Conservation (phyloP, 345 rosid genomes). For the Dipteronia dyeriana region DNA sequence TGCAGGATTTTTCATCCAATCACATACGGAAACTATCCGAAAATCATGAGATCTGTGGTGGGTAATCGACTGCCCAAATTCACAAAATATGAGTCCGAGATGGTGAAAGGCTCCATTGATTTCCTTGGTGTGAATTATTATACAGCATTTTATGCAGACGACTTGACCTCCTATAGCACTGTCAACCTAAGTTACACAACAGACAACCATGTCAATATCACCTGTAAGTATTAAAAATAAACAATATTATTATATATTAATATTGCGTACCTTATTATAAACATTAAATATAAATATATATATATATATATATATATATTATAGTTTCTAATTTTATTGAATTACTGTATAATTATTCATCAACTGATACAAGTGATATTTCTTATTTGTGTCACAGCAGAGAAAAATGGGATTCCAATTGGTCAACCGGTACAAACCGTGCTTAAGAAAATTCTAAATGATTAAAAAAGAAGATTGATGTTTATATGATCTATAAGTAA, state of each 20-base stretch:
- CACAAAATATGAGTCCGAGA: slow-evolving; percentile 45
- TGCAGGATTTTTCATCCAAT: slow-evolving; percentile 54
- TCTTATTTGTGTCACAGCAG: slow-evolving; percentile 22
- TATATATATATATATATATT: too few relatives aligned
- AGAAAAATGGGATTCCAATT: slow-evolving; percentile 42
- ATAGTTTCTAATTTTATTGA: too few relatives aligned
- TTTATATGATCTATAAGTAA: not conserved
- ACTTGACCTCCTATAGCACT: slow-evolving; percentile 19
- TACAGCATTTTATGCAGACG: slow-evolving; percentile 41
- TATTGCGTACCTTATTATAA: too few relatives aligned
- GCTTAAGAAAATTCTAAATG: too few relatives aligned
- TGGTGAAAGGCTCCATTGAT: slow-evolving; percentile 56
- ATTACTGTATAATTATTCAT: too few relatives aligned
- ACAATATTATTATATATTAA: too few relatives aligned
- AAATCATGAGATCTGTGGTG: slow-evolving; percentile 35
- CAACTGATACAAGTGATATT: too few relatives aligned
- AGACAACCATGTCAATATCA: slow-evolving; percentile 37
- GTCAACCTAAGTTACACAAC: slow-evolving; percentile 32
- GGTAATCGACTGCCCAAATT: slow-evolving; percentile 56
- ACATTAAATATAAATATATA: too few relatives aligned
- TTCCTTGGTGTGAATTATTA: slow-evolving; percentile 64
- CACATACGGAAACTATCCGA: slow-evolving; percentile 51
- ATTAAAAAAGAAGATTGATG: not conserved
- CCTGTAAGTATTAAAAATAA: slow-evolving; percentile 27
- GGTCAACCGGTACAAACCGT: slow-evolving; percentile 37